Conservation (phyloP, 1,139 yeast species). For the Saccharomyces pastorianus region DNA sequence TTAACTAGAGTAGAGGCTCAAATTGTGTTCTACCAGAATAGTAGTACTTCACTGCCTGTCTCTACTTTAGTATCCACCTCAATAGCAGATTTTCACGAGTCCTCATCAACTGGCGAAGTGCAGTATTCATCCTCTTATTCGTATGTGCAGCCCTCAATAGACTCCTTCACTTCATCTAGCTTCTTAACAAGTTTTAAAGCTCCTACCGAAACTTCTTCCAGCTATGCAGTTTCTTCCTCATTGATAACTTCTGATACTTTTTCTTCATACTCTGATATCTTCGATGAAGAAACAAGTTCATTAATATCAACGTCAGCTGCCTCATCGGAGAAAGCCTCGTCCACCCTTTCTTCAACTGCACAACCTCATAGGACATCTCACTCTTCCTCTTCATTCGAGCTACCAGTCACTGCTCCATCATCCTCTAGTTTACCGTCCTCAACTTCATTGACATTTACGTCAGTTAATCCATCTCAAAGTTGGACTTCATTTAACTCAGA, state of each 20-base stretch:
- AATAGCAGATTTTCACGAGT: not conserved
- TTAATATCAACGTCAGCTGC: not conserved
- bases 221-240: not conserved
- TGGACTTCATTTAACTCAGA: not conserved
- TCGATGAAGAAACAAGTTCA: not conserved
- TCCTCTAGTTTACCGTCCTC: not conserved
- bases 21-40: not conserved
- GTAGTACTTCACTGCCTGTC: not conserved
- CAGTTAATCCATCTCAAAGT: not conserved
- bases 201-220: not conserved
- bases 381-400: not conserved
- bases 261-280: not conserved
- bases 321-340: not conserved
- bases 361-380: not conserved
- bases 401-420: conserved; percentile 3
- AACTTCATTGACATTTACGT: not conserved
- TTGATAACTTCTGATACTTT: not conserved
- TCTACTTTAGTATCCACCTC: not conserved
- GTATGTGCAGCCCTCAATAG: not conserved
- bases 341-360: not conserved
- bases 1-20: not conserved
- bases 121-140: not conserved
- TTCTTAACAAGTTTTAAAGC: not conserved
- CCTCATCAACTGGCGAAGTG: not conserved
- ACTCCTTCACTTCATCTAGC: not conserved